Base-by-base conservation (phyloP, 2,329 filamentous ascomycete genomes). In the Corynespora cassiicola region DNA sequence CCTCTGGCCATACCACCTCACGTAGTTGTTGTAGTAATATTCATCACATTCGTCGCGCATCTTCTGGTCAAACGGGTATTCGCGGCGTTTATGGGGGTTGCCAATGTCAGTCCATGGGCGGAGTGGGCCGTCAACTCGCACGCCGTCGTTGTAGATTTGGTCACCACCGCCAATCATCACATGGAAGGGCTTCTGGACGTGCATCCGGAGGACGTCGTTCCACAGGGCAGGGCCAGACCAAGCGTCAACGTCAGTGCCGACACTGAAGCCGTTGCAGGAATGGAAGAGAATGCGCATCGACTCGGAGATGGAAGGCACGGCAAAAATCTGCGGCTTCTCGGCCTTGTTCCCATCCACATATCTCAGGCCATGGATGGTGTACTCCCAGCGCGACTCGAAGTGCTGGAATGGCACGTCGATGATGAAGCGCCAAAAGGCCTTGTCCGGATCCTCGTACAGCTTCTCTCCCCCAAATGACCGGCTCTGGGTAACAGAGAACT, bases 141-240 rank as follows among this genome's bases (percentile, higher is more conserved):
- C 89, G 16, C 88, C 88, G 39, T 85, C 82, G 50, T 85, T 85
- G 69, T 86, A 86, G 52, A 85, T 84, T 70, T 96, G 92, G 62
- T 97, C 92, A 42, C 92, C 92, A 40, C 92, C 92, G 35, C 92
- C 92, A 47, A 96, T 80, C 85, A 86, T 88, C 50, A 83, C 78
- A 57, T 84, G 80, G 63, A 85, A 83, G 6, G 82, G 81, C 47
- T 74, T 75, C 60, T 78, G 61, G 52, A 74, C 74, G 53, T 86
- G 82, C 41, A 80, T 70, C 29, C 82, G 77, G 39, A 85, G 59
- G 20, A 84, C 82, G 46, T 85, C 82, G 47, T 84, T 81, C 82
- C 82, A 85, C 19, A 86, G 68, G 16, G 75, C 79, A 3, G 78
- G 78, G 2, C 82, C 82, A 22, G 76, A 74, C 81, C 81, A 85